Evolutionary conservation across 805 yeast species (phyloP).

Genomic region (Candida ficus): DNA sequence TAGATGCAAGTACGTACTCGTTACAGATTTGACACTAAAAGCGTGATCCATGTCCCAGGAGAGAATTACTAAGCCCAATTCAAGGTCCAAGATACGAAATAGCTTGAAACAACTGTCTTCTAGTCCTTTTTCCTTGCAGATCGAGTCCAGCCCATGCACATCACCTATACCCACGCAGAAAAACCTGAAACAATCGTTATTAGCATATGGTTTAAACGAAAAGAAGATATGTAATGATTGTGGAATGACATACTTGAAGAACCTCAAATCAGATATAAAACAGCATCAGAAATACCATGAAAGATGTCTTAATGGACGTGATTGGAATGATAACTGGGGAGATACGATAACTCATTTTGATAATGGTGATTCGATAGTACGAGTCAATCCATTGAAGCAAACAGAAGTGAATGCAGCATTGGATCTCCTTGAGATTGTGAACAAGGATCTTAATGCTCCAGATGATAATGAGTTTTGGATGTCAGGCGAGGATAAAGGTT

Average conservation of each 20-base stretch:
- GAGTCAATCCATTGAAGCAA: slow-evolving; percentile 28
- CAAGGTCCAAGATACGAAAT: background rate
- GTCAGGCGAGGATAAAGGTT: slow-evolving; percentile 29
- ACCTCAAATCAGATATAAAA: slow-evolving; percentile 36
- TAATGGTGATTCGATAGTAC: slow-evolving; percentile 28
- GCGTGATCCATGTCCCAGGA: too few species aligned
- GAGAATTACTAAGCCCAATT: background rate
- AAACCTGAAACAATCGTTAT: slow-evolving; percentile 13
- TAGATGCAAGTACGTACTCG: too few species aligned
- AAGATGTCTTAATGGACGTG: slow-evolving; percentile 41
- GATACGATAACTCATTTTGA: slow-evolving; percentile 8
- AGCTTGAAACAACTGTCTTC: background rate
- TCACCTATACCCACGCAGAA: background rate
- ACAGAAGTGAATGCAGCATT: slow-evolving; percentile 31
- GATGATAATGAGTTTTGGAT: slow-evolving; percentile 39
- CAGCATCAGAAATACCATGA: slow-evolving; percentile 50
- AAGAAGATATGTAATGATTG: slow-evolving; percentile 40
- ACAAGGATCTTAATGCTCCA: slow-evolving; percentile 58
- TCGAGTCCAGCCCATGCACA: slow-evolving; percentile 15
- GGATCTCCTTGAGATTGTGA: slow-evolving; percentile 47
- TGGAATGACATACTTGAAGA: slow-evolving; percentile 46
- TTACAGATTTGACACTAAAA: too few species aligned
- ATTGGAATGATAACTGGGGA: slow-evolving; percentile 41
- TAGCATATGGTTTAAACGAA: slow-evolving; percentile 17
- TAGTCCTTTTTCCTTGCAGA: slow-evolving; percentile 12